phyloP scores from a whole-genome alignment of 1,139 yeast genomes.

The Casaregolazyma suthepensis region DNA sequence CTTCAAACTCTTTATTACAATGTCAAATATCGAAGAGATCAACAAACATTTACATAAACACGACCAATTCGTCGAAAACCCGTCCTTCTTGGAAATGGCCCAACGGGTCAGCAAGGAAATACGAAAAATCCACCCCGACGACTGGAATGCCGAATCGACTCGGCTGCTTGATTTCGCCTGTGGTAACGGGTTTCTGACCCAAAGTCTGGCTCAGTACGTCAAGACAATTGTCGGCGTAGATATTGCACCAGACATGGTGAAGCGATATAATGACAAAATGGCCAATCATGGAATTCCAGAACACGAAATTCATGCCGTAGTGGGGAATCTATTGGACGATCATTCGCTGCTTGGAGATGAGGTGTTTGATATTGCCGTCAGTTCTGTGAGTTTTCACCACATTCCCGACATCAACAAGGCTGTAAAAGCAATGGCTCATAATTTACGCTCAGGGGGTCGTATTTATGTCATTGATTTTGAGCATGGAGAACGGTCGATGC shows the following conservation, averaged over 20 bases:
- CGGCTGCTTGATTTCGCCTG: slow-evolving; percentile 30
- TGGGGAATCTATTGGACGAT: slow-evolving; percentile 16
- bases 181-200: slow-evolving; percentile 28
- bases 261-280: slow-evolving; percentile 22
- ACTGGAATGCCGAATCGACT: slow-evolving; percentile 21
- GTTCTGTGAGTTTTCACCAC: slow-evolving; percentile 29
- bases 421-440: slow-evolving; percentile 16
- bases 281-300: slow-evolving; percentile 21
- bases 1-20: no score
- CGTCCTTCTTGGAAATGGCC: not conserved
- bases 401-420: slow-evolving; percentile 22
- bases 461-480: slow-evolving; percentile 24
- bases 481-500: slow-evolving; percentile 12
- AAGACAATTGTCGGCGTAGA: slow-evolving; percentile 28
- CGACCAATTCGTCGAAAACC: not conserved
- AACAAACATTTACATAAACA: not conserved
- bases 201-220: slow-evolving; percentile 24
- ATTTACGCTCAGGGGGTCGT: slow-evolving; percentile 24
- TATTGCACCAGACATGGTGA: slow-evolving; percentile 26
- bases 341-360: slow-evolving; percentile 9
- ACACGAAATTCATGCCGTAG: slow-evolving; percentile 21
- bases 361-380: slow-evolving; percentile 25
- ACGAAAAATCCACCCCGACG: slow-evolving; percentile 6
- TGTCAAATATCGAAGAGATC: slow-evolving; percentile 3
- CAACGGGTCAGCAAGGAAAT: not conserved